Conservation (phyloP, 352 stramenopile species). For the Phytophthora rubi region DNA sequence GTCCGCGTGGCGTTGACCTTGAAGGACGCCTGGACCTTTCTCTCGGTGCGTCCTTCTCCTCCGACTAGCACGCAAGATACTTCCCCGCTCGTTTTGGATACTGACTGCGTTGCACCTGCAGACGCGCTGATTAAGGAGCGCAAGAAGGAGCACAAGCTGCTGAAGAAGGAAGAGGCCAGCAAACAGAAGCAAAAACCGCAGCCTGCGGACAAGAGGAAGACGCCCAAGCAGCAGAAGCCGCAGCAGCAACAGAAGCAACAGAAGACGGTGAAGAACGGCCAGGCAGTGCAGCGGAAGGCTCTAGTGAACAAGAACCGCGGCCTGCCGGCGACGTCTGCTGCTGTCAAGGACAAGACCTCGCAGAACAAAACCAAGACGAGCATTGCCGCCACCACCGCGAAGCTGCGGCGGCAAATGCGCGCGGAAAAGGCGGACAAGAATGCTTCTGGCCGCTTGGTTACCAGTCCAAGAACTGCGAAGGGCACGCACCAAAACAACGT, state of each 20-base stretch:
- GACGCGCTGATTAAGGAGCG: conserved; percentile 80
- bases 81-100: not conserved
- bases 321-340: conserved; percentile 17
- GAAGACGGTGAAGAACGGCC: conserved; percentile 29
- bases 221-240: conserved; percentile 22
- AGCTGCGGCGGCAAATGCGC: conserved; percentile 33
- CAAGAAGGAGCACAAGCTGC: conserved; percentile 57
- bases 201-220: conserved; percentile 28
- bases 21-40: conserved; percentile 53
- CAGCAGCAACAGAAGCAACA: conserved; percentile 14
- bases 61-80: conserved; percentile 9
- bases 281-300: conserved; percentile 43
- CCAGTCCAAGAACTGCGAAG: conserved; percentile 20
- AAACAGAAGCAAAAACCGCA: conserved; percentile 21
- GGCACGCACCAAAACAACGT: conserved; percentile 2
- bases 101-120: conserved; percentile 18
- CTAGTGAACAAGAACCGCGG: conserved; percentile 60
- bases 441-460: conserved; percentile 7
- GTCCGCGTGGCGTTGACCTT: conserved; percentile 41
- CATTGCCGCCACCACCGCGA: conserved; percentile 37
- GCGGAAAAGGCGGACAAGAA: conserved; percentile 16
- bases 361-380: conserved; percentile 45
- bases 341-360: conserved; percentile 1
- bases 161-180: conserved; percentile 47
- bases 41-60: conserved; percentile 36